A percentile compares a stretch with the other conserved stretches of the same genome.
phyloP scores from a whole-genome alignment of 352 stramenopile genomes.

The Phytophthora pini region DNA sequence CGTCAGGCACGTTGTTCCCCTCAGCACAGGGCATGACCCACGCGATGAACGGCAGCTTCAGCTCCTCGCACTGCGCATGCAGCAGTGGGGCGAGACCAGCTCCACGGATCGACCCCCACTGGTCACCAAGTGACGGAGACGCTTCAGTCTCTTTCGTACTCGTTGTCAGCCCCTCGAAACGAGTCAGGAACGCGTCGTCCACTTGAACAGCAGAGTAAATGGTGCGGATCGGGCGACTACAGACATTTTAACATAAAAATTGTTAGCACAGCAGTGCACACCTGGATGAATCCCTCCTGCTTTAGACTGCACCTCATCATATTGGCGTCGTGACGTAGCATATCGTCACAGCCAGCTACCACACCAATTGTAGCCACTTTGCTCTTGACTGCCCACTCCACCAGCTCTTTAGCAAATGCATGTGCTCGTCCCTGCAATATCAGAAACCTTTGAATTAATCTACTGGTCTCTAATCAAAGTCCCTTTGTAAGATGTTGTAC shows the following conservation, averaged over 20 bases:
- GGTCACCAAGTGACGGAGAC: constrained; percentile 11
- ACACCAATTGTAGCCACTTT: constrained; percentile 62
- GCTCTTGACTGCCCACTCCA: constrained; percentile 52
- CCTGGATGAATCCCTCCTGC: background rate
- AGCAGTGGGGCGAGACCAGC: constrained; percentile 67
- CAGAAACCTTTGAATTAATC: background rate
- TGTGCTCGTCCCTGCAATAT: constrained; percentile 52
- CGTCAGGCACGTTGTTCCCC: constrained; percentile 84
- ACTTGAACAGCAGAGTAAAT: constrained; percentile 49
- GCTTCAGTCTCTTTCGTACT: constrained; percentile 7
- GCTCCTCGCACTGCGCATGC: constrained; percentile 40
- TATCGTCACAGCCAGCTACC: constrained; percentile 76
- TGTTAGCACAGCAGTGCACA: background rate
- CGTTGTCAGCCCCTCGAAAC: constrained; percentile 45
- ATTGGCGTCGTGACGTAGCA: constrained; percentile 80
- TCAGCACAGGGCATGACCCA: constrained; percentile 78
- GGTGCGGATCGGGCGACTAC: constrained; percentile 63
- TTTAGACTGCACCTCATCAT: constrained; percentile 58
- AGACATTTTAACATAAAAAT: constrained; percentile 10
- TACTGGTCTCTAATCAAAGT: background rate
- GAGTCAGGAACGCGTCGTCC: constrained; percentile 44
- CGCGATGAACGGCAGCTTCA: constrained; percentile 53
- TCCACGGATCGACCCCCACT: constrained; percentile 63
- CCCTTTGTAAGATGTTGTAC: constrained; percentile 26
- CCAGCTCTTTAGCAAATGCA: constrained; percentile 63